Percentiles rank a stretch among this genome's conserved stretches.
Evolutionary conservation across 2,329 filamentous ascomycete species (phyloP).

Genomic region (Colletotrichum viniferum): DNA sequence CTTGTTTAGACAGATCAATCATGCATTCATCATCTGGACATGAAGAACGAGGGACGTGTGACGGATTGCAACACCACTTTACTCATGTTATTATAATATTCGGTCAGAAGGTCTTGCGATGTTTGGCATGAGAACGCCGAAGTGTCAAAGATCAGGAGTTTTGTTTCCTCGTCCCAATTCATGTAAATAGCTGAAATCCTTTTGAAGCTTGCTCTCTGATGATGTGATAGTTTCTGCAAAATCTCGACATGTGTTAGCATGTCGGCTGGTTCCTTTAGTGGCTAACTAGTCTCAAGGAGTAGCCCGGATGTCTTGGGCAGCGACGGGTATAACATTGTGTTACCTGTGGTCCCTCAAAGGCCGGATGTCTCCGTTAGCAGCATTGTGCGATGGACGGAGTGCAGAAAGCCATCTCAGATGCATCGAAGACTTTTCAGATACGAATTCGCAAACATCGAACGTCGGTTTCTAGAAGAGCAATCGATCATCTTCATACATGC

Average conservation of each 20-base stretch:
- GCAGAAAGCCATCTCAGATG: background rate
- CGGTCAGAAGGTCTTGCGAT: background rate
- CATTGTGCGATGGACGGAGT: background rate
- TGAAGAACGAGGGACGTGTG: too few species aligned
- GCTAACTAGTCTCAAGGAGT: background rate
- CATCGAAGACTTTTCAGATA: background rate
- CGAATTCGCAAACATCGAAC: background rate
- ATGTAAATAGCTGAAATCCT: rapidly evolving
- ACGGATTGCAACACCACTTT: too few species aligned
- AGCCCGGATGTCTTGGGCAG: background rate
- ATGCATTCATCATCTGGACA: background rate
- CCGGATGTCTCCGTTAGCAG: background rate
- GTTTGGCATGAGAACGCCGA: rapidly evolving
- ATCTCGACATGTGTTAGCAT: background rate
- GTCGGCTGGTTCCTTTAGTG: background rate
- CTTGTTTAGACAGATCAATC: background rate
- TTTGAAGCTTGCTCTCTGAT: background rate
- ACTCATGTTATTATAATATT: background rate
- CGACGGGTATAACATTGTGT: background rate
- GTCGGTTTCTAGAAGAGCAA: background rate
- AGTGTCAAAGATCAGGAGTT: rapidly evolving
- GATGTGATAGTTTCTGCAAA: background rate
- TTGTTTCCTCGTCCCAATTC: background rate
- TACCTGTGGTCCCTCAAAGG: background rate
- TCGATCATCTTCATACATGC: background rate